Evolutionary conservation across 2,329 filamentous ascomycete species (phyloP).

Genomic region (Tolypocladium inflatum): DNA sequence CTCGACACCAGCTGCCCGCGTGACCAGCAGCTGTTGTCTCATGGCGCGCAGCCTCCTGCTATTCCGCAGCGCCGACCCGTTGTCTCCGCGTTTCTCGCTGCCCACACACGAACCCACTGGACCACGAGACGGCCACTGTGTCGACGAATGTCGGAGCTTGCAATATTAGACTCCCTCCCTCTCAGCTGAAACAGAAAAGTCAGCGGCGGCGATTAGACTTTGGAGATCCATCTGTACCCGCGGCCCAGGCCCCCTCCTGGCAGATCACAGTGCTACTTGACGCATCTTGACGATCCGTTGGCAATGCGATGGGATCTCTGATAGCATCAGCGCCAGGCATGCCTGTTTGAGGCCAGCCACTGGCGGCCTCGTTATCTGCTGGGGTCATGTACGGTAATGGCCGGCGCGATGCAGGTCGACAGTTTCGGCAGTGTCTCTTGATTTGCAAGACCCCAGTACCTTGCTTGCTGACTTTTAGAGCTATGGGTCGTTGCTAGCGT

Average conservation of each 20-base stretch:
- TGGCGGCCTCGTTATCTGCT: not conserved
- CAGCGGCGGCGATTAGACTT: not conserved
- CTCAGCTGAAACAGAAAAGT: not conserved
- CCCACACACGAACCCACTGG: not conserved
- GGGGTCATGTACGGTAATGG: not conserved
- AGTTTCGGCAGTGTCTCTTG: constrained; percentile 14
- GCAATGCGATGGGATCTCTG: not conserved
- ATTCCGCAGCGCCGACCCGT: not conserved
- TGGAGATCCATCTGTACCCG: not conserved
- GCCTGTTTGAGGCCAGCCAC: not conserved
- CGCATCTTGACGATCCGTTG: not conserved
- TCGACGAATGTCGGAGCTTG: not conserved
- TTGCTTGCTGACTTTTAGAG: not conserved
- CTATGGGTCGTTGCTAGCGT: not conserved
- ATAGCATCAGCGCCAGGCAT: not conserved
- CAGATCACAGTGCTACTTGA: not conserved
- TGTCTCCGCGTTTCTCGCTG: not conserved
- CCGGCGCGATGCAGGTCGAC: constrained; percentile 20
- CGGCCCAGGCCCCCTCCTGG: not conserved
- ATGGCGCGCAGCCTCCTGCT: constrained; percentile 6
- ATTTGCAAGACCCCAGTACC: not conserved
- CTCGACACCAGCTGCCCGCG: not conserved
- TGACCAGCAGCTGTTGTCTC: not conserved
- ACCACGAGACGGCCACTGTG: not conserved
- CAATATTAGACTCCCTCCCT: not conserved